Percentiles rank a stretch among this genome's conserved stretches.
Conservation (phyloP, 1,139 yeast genomes). For the Meyerozyma carpophila region DNA sequence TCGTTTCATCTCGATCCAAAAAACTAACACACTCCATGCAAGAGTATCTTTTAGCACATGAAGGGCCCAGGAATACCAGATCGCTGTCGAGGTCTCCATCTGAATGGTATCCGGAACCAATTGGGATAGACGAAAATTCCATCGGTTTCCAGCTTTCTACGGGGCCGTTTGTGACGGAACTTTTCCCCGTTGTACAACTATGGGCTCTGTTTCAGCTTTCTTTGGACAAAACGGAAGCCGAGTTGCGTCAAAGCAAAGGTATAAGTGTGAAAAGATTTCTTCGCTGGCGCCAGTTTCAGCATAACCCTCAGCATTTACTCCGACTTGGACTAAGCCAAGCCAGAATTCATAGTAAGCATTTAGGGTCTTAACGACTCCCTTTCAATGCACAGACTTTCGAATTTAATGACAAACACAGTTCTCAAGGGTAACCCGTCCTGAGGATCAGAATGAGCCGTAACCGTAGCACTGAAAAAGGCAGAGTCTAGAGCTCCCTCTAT, state of each 20-base stretch:
- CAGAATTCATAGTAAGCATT: background rate
- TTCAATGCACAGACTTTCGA: slow-evolving; percentile 53
- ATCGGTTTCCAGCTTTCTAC: slow-evolving; percentile 11
- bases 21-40: slow-evolving; percentile 15
- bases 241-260: slow-evolving; percentile 11
- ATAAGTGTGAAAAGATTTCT: slow-evolving; percentile 25
- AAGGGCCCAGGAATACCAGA: slow-evolving; percentile 3
- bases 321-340: background rate
- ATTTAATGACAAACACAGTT: slow-evolving; percentile 80
- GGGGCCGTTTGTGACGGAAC: slow-evolving; percentile 17
- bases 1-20: slow-evolving; percentile 16
- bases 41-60: slow-evolving; percentile 11
- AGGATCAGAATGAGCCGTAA: slow-evolving; percentile 84
- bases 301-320: background rate
- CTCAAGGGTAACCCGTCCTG: slow-evolving; percentile 57
- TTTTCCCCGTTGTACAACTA: slow-evolving; percentile 28
- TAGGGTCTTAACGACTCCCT: slow-evolving; percentile 39
- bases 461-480: slow-evolving; percentile 74
- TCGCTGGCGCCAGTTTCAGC: slow-evolving; percentile 34
- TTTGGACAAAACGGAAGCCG: slow-evolving; percentile 21
- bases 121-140: slow-evolving; percentile 18
- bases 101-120: slow-evolving; percentile 8
- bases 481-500: slow-evolving; percentile 85
- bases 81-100: slow-evolving; percentile 1
- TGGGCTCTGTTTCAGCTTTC: slow-evolving; percentile 32